Percentiles rank a stretch among this genome's conserved stretches.
phyloP scores from a whole-genome alignment of 2,329 filamentous ascomycete species.

The Cyphellophora attinorum region DNA sequence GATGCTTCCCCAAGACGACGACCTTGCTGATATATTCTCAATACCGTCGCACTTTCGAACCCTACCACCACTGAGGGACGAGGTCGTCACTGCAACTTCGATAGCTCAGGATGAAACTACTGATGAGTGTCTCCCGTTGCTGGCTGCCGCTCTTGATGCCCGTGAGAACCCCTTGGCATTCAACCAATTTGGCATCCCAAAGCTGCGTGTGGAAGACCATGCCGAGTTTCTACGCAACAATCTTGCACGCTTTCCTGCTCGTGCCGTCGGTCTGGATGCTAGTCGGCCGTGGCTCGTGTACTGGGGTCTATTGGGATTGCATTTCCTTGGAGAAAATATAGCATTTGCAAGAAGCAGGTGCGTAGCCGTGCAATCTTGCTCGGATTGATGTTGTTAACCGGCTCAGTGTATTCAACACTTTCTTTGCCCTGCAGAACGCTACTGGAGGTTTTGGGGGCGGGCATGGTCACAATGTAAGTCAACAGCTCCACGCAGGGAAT shows the following conservation, averaged over 20 bases:
- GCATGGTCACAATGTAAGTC: slow-evolving; percentile 70
- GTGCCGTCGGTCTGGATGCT: slow-evolving; percentile 69
- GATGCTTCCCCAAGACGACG: too few species aligned
- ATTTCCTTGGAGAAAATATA: slow-evolving; percentile 66
- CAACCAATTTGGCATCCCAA: slow-evolving; percentile 66
- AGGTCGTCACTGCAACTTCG: slow-evolving; percentile 59
- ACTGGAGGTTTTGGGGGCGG: slow-evolving; percentile 86
- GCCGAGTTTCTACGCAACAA: slow-evolving; percentile 37
- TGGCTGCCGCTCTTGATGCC: slow-evolving; percentile 34
- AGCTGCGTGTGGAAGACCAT: slow-evolving; percentile 56
- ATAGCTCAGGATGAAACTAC: slow-evolving; percentile 59
- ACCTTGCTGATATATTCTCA: too few species aligned
- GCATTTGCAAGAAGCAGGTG: slow-evolving; percentile 54
- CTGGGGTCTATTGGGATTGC: slow-evolving; percentile 73
- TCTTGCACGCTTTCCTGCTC: slow-evolving; percentile 53
- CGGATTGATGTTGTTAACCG: not conserved
- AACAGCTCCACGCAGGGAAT: too few species aligned
- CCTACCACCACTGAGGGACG: slow-evolving; percentile 55
- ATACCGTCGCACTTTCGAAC: slow-evolving; percentile 33
- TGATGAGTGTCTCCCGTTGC: slow-evolving; percentile 57
- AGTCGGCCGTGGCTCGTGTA: slow-evolving; percentile 91
- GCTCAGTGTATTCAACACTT: slow-evolving; percentile 57
- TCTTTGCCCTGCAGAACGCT: slow-evolving; percentile 70
- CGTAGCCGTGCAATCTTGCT: slow-evolving; percentile 16
- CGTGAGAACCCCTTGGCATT: slow-evolving; percentile 39